Base-by-base conservation (phyloP, 176 grass and related monocot genomes). In the Eremochloa ophiuroides region DNA sequence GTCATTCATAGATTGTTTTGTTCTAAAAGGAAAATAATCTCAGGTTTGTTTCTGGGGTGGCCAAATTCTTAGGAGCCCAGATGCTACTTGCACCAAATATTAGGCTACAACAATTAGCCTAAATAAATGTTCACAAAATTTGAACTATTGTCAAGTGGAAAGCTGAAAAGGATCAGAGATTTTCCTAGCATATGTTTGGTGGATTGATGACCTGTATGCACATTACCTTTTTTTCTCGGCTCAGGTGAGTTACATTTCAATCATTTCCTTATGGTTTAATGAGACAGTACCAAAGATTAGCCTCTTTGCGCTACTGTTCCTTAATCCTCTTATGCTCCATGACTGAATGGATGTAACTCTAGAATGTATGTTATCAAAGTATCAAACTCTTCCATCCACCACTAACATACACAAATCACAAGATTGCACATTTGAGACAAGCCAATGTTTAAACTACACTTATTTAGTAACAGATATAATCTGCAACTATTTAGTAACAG, bases 281-380 rank as follows among this genome's bases (percentile, higher is more conserved):
- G 51, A n/a, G 51, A 44, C 33, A 38, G 43, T 68, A 76, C 27
- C 48, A 58, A 62, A 69, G 20, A 83, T 83, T 75, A 44, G 35
- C 13, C 27, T 12, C 35, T 44, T 46, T 59, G 73, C 33, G 12
- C 46, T 84, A 84, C 12, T 29, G 62, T 22, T 60, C 37, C 20
- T 31, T 72, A 10, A 69, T 69, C 35, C 22, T 69, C 27, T 72
- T 10, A 41, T 41, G 37, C 37, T 59, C 26, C 35, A 50, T 59
- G 23, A 69, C 20, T 5, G 25, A 56, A 60, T 43, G 40, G 50
- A 59, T 20, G 2, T 25, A 27, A 60, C 43, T 76, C 53, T 44
- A 58, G 62, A 84, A 42, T 12, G 6, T 59, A 38, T 31, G 47
- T 20, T 8, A 84, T 35, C 37, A 60, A 77, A 46, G 13, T 8